Base-by-base conservation (phyloP, 108 stramenopile species). In the Stephanodiscus triporus region DNA sequence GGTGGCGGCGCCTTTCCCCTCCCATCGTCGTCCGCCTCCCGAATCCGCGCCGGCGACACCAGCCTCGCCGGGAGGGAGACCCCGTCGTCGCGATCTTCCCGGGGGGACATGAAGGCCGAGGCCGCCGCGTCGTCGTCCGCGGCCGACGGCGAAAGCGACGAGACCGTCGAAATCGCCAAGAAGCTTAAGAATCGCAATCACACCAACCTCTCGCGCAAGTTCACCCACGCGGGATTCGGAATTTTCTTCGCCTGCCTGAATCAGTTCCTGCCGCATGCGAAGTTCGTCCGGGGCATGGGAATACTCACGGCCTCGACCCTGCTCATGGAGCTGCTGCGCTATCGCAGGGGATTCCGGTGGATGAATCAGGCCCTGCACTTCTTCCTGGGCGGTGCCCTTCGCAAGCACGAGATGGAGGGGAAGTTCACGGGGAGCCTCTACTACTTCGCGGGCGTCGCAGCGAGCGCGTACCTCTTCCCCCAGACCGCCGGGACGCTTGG, bases 361-460 rank as follows among this genome's bases (percentile, higher is more conserved):
- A 91, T 94, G 83, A 94, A 94, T 67, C 54, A 80, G 13, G 63
- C 50, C 3, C 55, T 92, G 72, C 85, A 87, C 65, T 80, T 82
- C 63, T 29, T 84, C 26, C 53, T 94, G 43, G 93, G 93, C 10
- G 68, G 62, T n/a, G 60, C 75, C 2, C 53, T 94, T 36, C 81
- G 93, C 0, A 91, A 94, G 67, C 86, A 89, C 67, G 93, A 94
- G 78, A 94, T 94, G 93, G 89, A 91, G 69, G 93, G 93, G 0
- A 90, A 88, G 66, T 94, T 94, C 68, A 94, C 93, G 11, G 93
- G 93, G 57, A 70, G 76, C 29, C 88, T 94, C 61, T 94, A 94
- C 75, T 94, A 87, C 84, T 92, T 94, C 63, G 47, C 80, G 20
- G 93, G 93, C 9, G 93, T 94, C 11, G 88, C 91, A 0, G 55